Conservation (phyloP, 352 stramenopile genomes). For the Phytophthora pinifolia region DNA sequence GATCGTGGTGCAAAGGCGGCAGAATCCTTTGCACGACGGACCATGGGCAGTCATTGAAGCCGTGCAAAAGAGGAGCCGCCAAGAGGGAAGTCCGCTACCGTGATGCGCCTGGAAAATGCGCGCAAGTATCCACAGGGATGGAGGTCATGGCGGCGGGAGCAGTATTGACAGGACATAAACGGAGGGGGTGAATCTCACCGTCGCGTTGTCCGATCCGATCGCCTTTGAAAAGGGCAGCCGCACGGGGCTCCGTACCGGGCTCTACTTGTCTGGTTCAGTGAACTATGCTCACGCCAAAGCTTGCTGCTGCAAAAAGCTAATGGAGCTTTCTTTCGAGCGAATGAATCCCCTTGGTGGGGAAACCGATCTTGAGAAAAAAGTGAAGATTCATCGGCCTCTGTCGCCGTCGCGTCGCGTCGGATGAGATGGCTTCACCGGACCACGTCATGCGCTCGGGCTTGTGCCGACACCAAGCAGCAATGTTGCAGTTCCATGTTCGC, state of each 20-base stretch:
- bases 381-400: conserved; percentile 20
- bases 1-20: too few species aligned
- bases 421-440: conserved; percentile 22
- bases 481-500: neutral
- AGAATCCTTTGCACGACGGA: conserved; percentile 23
- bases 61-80: conserved; percentile 3
- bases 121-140: conserved; percentile 29
- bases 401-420: conserved; percentile 8
- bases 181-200: conserved; percentile 22
- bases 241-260: neutral
- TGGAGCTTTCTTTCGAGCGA: neutral
- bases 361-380: conserved; percentile 24
- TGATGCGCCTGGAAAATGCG: conserved; percentile 32
- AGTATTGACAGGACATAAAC: neutral
- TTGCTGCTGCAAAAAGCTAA: neutral
- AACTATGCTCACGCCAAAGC: too few species aligned
- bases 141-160: conserved; percentile 13
- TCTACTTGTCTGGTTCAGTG: too few species aligned
- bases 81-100: conserved; percentile 14
- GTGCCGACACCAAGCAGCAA: conserved; percentile 15
- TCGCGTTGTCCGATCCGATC: conserved; percentile 31
- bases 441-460: conserved; percentile 4
- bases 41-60: conserved; percentile 25
- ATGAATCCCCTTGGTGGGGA: neutral
- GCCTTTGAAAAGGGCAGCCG: conserved; percentile 23